Evolutionary conservation across 495 filamentous ascomycete species (phyloP).

Genomic region (Amorphotheca resinae): DNA sequence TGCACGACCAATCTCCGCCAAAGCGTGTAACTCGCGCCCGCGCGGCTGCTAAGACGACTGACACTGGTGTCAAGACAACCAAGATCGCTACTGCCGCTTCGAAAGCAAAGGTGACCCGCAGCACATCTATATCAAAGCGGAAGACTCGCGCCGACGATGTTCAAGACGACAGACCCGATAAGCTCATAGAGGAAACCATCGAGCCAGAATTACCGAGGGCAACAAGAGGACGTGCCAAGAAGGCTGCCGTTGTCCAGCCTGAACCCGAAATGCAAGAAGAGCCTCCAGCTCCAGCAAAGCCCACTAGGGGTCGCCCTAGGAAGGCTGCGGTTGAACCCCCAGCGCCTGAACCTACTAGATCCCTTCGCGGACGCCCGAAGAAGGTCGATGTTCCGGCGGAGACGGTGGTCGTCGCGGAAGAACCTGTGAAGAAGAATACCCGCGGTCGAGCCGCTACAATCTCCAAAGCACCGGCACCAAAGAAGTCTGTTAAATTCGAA

Average conservation of each 20-base stretch:
- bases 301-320: constrained; percentile 26
- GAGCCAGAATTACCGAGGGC: constrained; percentile 24
- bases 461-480: constrained; percentile 23
- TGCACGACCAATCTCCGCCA: constrained; percentile 39
- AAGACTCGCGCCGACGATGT: constrained; percentile 35
- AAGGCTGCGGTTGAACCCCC: constrained; percentile 11
- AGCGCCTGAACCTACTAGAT: constrained; percentile 19
- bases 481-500: constrained; percentile 44
- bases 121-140: constrained; percentile 27
- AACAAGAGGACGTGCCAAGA: constrained; percentile 33
- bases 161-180: constrained; percentile 19
- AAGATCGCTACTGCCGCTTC: constrained; percentile 25
- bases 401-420: constrained; percentile 18
- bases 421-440: constrained; percentile 19
- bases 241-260: constrained; percentile 19
- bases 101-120: constrained; percentile 28
- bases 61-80: constrained; percentile 21
- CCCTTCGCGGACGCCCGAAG: constrained; percentile 24
- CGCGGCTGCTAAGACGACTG: constrained; percentile 34
- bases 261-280: constrained; percentile 13
- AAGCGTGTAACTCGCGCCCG: constrained; percentile 49
- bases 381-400: constrained; percentile 16
- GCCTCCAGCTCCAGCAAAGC: constrained; percentile 21
- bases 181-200: constrained; percentile 31
- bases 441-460: constrained; percentile 26